These are phyloP conservation scores for Marasmius tenuissimus DNA, from an alignment of 1,284 basidiomycete genomes.

Conservation along the genomic window DNA sequence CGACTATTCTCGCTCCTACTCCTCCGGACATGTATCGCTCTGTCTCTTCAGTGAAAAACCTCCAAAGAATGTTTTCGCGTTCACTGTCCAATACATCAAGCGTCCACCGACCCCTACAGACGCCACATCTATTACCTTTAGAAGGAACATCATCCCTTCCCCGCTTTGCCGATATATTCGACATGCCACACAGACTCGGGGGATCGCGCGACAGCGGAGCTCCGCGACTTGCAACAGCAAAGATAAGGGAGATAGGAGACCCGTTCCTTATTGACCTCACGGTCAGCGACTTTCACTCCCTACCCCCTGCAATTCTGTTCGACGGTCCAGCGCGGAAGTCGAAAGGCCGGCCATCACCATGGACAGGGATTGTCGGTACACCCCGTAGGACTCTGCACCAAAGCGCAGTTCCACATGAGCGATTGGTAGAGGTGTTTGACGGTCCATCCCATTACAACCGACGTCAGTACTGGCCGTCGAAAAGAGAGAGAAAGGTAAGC, in stretches of 20 bases:
- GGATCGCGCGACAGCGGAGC: slow-evolving; percentile 17
- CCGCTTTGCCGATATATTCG: slow-evolving; percentile 40
- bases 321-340: slow-evolving; percentile 44
- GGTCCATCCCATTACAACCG: slow-evolving; percentile 36
- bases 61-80: background rate
- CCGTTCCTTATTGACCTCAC: too few species aligned
- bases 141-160: slow-evolving; percentile 10
- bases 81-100: background rate
- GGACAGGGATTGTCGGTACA: too few species aligned
- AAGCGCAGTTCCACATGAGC: slow-evolving; percentile 14
- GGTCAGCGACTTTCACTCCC: slow-evolving; percentile 6
- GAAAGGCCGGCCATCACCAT: background rate
- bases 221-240: background rate
- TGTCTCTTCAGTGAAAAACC: background rate
- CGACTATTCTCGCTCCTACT: background rate
- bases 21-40: background rate
- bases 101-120: background rate
- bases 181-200: slow-evolving; percentile 35
- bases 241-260: background rate
- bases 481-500: background rate
- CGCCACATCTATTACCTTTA: background rate
- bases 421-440: slow-evolving; percentile 37
- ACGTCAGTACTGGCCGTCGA: background rate
- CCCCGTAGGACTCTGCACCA: background rate
- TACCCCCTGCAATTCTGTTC: slow-evolving; percentile 42